Conservation (phyloP, 257 asterid species). For the Pogostemon cablin region DNA sequence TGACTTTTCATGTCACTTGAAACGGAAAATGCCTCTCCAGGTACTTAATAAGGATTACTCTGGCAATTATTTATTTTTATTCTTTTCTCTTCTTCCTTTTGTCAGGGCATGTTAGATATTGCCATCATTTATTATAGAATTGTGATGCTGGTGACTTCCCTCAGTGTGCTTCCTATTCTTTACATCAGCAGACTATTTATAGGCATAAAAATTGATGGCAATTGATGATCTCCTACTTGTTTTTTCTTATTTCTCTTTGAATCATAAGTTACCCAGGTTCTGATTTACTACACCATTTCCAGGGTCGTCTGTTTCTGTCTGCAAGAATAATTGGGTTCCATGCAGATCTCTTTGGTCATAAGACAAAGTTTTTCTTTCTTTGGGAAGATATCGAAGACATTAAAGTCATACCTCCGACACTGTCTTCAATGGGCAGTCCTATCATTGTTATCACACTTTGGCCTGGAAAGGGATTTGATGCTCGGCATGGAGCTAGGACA, state of each 20-base stretch:
- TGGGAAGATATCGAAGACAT: slow-evolving; percentile 99
- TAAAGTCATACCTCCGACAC: slow-evolving; percentile 82
- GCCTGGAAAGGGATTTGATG: slow-evolving; percentile 89
- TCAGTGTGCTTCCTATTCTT: not conserved
- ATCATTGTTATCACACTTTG: slow-evolving; percentile 73
- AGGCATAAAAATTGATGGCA: not conserved
- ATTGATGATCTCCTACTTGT: slow-evolving; percentile 7
- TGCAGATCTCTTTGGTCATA: slow-evolving; percentile 92
- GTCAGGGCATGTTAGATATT: slow-evolving; percentile 8
- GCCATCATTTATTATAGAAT: not conserved
- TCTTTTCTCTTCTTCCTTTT: not conserved
- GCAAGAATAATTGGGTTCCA: slow-evolving; percentile 99
- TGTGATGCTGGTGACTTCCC: not conserved
- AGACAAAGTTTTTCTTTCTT: slow-evolving; percentile 90
- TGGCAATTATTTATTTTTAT: not conserved
- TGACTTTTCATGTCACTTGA: slow-evolving; percentile 92
- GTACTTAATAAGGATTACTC: slow-evolving; percentile 41
- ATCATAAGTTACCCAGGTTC: slow-evolving; percentile 19
- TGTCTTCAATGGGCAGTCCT: slow-evolving; percentile 98
- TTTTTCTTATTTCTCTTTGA: slow-evolving; percentile 28
- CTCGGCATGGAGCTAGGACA: slow-evolving; percentile 92
- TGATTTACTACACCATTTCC: slow-evolving; percentile 38
- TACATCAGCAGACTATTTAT: not conserved
- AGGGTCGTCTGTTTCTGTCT: slow-evolving; percentile 98
- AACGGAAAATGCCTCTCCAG: slow-evolving; percentile 98